Evolutionary conservation across 805 yeast genomes (phyloP).

Genomic region (Candida xyloterini): DNA sequence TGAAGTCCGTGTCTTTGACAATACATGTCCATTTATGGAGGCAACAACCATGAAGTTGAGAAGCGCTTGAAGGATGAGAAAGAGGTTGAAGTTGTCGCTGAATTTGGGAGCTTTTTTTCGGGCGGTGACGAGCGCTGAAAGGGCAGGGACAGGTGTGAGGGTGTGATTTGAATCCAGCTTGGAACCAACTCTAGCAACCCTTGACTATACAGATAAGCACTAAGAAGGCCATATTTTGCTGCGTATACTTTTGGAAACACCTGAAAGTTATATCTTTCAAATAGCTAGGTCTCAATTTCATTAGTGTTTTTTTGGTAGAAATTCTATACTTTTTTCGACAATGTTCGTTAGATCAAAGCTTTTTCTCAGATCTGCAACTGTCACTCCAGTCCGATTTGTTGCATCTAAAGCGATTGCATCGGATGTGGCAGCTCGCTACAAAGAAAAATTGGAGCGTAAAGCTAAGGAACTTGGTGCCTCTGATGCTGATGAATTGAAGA

Average conservation of each 20-base stretch:
- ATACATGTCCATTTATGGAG: neutral
- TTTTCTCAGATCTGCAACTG: slow-evolving; percentile 7
- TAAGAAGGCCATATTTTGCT: too few relatives aligned
- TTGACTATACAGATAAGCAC: too few relatives aligned
- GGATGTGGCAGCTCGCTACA: slow-evolving; percentile 38
- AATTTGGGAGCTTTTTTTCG: slow-evolving; percentile 2
- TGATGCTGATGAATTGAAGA: slow-evolving; percentile 58
- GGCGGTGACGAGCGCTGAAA: slow-evolving; percentile 1
- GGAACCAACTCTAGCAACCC: neutral
- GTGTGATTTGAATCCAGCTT: neutral
- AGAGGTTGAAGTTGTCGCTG: slow-evolving; percentile 2
- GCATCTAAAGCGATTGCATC: slow-evolving; percentile 30
- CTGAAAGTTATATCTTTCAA: too few relatives aligned
- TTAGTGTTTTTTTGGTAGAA: neutral
- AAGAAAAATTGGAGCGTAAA: slow-evolving; percentile 38
- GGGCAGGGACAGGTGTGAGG: slow-evolving; percentile 5
- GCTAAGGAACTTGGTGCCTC: slow-evolving; percentile 42
- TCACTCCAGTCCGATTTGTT: slow-evolving; percentile 25
- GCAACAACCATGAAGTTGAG: neutral
- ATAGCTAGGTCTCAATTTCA: too few relatives aligned
- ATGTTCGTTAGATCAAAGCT: slow-evolving; percentile 4
- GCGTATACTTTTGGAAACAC: too few relatives aligned
- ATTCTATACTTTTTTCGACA: neutral
- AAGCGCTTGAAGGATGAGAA: neutral
- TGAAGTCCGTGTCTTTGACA: neutral